Percentiles rank a stretch among this genome's conserved stretches.
phyloP scores from a whole-genome alignment of 148 eudicot genomes.

The Fagopyrum tataricum region DNA sequence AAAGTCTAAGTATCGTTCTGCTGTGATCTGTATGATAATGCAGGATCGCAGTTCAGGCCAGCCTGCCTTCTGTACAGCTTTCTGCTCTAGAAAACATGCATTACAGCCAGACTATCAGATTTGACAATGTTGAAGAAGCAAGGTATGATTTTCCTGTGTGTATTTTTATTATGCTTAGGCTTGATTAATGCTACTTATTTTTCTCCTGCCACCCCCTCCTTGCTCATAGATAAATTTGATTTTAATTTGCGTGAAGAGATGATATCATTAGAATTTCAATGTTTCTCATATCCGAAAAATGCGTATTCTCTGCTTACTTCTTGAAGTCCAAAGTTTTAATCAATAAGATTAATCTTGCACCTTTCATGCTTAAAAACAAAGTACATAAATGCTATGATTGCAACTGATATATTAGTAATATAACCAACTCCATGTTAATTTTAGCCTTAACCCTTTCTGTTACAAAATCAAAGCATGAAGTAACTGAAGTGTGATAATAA shows the following conservation, averaged over 20 bases:
- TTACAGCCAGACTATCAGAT: conserved; percentile 87
- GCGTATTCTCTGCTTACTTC: neutral
- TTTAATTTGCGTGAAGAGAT: neutral
- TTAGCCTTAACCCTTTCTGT: neutral
- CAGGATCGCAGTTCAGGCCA: conserved; percentile 77
- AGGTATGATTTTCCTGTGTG: conserved; percentile 36
- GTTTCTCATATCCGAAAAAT: conserved; percentile 1
- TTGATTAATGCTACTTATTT: neutral
- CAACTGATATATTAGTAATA: too few relatives aligned
- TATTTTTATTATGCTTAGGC: neutral
- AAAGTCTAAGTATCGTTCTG: conserved; percentile 4
- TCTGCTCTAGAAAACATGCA: conserved; percentile 93
- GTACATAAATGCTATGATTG: neutral
- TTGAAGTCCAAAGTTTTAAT: neutral
- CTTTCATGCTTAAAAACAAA: neutral
- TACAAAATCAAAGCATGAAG: neutral
- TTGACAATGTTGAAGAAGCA: conserved; percentile 76
- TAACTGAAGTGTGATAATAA: neutral
- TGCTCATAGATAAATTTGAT: neutral
- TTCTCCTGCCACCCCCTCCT: neutral
- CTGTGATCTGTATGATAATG: conserved; percentile 14
- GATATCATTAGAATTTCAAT: neutral
- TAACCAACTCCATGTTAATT: neutral
- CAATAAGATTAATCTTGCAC: neutral
- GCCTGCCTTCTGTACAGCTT: conserved; percentile 46